Evolutionary conservation across 148 eudicot genomes (phyloP).

Genomic region (Rhododendron kiyosumense): DNA sequence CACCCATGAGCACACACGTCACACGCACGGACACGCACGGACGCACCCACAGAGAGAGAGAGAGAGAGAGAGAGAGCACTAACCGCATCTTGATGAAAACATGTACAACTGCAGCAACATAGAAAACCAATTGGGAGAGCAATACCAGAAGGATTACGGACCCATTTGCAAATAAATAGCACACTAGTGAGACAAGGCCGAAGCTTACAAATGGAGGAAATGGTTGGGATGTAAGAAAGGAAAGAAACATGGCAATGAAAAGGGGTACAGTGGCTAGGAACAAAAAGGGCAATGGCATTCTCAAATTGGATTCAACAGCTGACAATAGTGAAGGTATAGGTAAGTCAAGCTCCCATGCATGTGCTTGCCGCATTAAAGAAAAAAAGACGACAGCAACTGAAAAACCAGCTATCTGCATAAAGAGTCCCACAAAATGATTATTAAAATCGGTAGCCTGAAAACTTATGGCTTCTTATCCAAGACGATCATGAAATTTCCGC

Average conservation of each 20-base stretch:
- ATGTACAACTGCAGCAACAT: constrained; percentile 49
- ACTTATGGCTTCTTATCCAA: background rate
- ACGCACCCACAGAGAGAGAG: background rate
- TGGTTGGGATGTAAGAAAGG: constrained; percentile 45
- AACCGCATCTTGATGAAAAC: constrained; percentile 78
- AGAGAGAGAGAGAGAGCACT: constrained; percentile 17
- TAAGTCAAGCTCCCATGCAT: constrained; percentile 79
- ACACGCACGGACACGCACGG: background rate
- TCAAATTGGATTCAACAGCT: constrained; percentile 80
- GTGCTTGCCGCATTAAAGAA: constrained; percentile 86
- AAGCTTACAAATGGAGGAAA: constrained; percentile 59
- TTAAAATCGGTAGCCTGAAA: background rate
- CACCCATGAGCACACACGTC: background rate
- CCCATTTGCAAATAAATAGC: constrained; percentile 80
- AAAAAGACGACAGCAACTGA: constrained; percentile 66
- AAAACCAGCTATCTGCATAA: constrained; percentile 74
- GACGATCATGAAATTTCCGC: background rate
- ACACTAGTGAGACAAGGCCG: constrained; percentile 54
- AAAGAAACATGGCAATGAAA: constrained; percentile 43
- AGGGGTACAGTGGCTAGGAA: constrained; percentile 50
- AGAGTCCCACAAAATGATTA: constrained; percentile 10
- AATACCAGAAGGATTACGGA: constrained; percentile 46
- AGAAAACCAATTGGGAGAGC: constrained; percentile 49
- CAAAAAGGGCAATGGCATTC: constrained; percentile 63
- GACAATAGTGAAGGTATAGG: constrained; percentile 84